Base-by-base conservation (phyloP, 1,284 basidiomycete species). In the Malassezia japonica region DNA sequence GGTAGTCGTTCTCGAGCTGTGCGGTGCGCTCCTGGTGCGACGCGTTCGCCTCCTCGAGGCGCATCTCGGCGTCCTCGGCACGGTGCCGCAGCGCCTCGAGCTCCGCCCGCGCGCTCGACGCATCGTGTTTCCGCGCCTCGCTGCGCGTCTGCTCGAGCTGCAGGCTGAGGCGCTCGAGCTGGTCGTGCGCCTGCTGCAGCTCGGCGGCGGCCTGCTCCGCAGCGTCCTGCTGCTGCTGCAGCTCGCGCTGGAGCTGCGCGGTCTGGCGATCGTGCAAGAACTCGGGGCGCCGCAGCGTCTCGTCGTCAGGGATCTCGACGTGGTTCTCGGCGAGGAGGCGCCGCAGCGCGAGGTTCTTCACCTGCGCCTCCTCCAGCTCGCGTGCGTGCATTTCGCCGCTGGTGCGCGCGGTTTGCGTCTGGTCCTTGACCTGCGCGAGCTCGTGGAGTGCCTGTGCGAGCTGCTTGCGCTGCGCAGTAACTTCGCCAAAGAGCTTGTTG, bases 1-100 rank as follows among this genome's bases (percentile, higher is more conserved):
- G 86, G 74, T 96, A 95, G 73, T 96, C 91, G 61, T 87, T 84
- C 75, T 96, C 90, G 74, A 95, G 82, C 69, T 89, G 86, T 10
- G 61, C 48, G 55, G 67, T 61, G 35, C 68, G 60, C 46, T 69
- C 67, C 65, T 66, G 61, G 64, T 72, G 65, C 48, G 65, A 57
- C 3, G 60, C 60, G 9, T 60, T 62, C 15, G 67, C 61, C 51
- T 72, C 65, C 24, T 52, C 59, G 5, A 72, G 59, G 50, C 71
- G 65, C n/a, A 55, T 56, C 60, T 73, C 72, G 3, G 65, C 65
- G 13, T 53, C 49, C 55, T 64, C 56, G 2, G 64, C 68, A 18
- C 66, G 66, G 74, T 79, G 79, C 71, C 91, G 86, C 28, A 83
- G 83, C 70, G 88, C 86, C 44, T 82, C 82, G 46, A 87, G 78